Percentiles rank a stretch among this genome's conserved stretches.
Evolutionary conservation across 2,329 filamentous ascomycete species (phyloP).

Genomic region (Microsporum audouinii): DNA sequence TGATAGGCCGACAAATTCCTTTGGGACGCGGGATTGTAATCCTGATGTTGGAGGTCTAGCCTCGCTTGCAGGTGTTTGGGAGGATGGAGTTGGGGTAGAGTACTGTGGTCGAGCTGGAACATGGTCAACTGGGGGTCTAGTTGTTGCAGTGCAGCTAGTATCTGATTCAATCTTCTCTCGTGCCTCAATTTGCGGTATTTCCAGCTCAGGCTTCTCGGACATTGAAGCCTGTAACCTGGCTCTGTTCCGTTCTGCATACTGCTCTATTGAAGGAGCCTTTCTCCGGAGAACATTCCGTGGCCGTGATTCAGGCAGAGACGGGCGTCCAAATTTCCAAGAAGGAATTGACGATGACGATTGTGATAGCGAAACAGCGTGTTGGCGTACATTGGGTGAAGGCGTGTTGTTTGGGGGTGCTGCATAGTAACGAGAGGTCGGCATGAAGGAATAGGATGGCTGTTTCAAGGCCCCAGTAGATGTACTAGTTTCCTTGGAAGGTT

Average conservation of each 20-base stretch:
- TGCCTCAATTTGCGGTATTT: neutral
- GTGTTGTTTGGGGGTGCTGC: neutral
- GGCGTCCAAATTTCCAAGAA: constrained; percentile 2
- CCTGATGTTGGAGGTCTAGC: neutral
- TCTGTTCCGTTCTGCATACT: constrained; percentile 17
- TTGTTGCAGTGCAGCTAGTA: neutral
- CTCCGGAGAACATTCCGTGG: constrained; percentile 33
- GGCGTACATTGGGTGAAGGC: neutral
- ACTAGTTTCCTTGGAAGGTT: constrained; percentile 15
- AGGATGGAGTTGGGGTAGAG: neutral
- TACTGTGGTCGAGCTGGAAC: neutral
- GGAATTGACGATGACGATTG: neutral
- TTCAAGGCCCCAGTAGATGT: neutral
- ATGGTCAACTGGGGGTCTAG: neutral
- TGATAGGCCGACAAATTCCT: constrained; percentile 30
- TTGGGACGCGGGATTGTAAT: constrained; percentile 20
- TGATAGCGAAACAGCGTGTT: neutral
- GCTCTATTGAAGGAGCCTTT: constrained; percentile 32
- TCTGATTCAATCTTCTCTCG: neutral
- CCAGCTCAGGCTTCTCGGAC: neutral
- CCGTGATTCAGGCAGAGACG: constrained; percentile 14
- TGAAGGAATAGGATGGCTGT: neutral
- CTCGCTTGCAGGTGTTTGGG: constrained; percentile 1
- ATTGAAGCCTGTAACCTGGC: neutral
- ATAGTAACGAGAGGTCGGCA: neutral